A percentile compares a stretch with the other conserved stretches of the same genome.
phyloP scores from a whole-genome alignment of 179 eudicot species.

The Beta macrorhiza region DNA sequence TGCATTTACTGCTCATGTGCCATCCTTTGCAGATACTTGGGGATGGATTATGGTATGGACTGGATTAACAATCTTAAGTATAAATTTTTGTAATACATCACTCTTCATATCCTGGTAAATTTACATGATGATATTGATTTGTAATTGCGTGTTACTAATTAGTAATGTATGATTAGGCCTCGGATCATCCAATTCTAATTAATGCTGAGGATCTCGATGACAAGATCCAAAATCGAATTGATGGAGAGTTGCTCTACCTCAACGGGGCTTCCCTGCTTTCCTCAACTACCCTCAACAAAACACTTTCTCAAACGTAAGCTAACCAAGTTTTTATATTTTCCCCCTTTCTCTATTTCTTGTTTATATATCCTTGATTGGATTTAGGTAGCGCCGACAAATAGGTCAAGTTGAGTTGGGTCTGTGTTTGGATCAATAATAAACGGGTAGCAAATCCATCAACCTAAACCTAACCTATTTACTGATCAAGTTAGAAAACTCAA shows the following conservation, averaged over 20 bases:
- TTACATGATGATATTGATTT: not conserved
- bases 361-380: no score
- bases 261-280: slow-evolving; percentile 48
- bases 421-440: no score
- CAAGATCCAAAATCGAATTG: slow-evolving; percentile 41
- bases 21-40: slow-evolving; percentile 83
- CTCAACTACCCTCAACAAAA: slow-evolving; percentile 52
- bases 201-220: slow-evolving; percentile 45
- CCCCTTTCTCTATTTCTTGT: not conserved
- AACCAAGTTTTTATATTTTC: no score
- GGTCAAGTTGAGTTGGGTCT: no score
- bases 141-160: not conserved
- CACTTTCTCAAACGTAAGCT: slow-evolving; percentile 45
- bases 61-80: not conserved
- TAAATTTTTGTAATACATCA: no score
- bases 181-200: slow-evolving; percentile 45
- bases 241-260: slow-evolving; percentile 48
- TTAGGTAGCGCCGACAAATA: no score
- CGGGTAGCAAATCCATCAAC: no score
- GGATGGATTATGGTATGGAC: slow-evolving; percentile 71
- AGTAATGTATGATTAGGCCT: slow-evolving; percentile 34
- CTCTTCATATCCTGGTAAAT: no score
- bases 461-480: no score
- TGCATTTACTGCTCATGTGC: slow-evolving; percentile 73
- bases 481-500: no score